Evolutionary conservation across 1,139 yeast species (phyloP).

Genomic region (Hansenula lynferdii): DNA sequence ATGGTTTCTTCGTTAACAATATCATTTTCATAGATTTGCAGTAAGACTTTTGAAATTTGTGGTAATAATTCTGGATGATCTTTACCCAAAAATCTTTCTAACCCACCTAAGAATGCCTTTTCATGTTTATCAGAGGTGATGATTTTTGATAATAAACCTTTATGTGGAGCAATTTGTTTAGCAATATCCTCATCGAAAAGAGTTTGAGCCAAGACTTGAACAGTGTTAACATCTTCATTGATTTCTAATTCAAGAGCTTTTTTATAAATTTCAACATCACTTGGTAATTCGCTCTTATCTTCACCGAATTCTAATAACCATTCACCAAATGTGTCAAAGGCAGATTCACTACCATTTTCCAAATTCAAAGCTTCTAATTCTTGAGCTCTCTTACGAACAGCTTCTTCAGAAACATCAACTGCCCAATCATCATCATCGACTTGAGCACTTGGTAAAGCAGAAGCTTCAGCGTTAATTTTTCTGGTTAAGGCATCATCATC

Average conservation of each 20-base stretch:
- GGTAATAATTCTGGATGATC: slow-evolving; percentile 75
- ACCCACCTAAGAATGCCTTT: slow-evolving; percentile 89
- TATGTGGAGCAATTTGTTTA: slow-evolving; percentile 68
- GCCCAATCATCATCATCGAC: slow-evolving; percentile 96
- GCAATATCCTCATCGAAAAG: slow-evolving; percentile 78
- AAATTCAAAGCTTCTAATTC: slow-evolving; percentile 63
- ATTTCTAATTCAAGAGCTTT: slow-evolving; percentile 80
- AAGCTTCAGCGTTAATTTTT: slow-evolving; percentile 83
- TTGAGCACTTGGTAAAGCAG: slow-evolving; percentile 50
- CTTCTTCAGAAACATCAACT: slow-evolving; percentile 96
- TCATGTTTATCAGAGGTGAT: slow-evolving; percentile 65
- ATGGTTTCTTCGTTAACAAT: slow-evolving; percentile 79
- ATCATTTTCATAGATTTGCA: slow-evolving; percentile 78
- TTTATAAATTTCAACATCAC: slow-evolving; percentile 88
- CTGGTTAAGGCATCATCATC: slow-evolving; percentile 77
- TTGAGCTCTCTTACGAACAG: slow-evolving; percentile 88
- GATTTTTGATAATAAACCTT: slow-evolving; percentile 77
- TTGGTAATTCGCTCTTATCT: slow-evolving; percentile 56
- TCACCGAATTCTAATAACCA: slow-evolving; percentile 69
- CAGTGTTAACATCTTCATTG: slow-evolving; percentile 66
- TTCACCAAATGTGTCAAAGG: slow-evolving; percentile 77
- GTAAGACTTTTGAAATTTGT: slow-evolving; percentile 73
- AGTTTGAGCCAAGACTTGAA: slow-evolving; percentile 89
- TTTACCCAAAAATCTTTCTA: slow-evolving; percentile 88
- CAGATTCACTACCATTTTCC: slow-evolving; percentile 31